Evolutionary conservation across 2,329 filamentous ascomycete genomes (phyloP).

Genomic region (Tolypocladium amazonense): DNA sequence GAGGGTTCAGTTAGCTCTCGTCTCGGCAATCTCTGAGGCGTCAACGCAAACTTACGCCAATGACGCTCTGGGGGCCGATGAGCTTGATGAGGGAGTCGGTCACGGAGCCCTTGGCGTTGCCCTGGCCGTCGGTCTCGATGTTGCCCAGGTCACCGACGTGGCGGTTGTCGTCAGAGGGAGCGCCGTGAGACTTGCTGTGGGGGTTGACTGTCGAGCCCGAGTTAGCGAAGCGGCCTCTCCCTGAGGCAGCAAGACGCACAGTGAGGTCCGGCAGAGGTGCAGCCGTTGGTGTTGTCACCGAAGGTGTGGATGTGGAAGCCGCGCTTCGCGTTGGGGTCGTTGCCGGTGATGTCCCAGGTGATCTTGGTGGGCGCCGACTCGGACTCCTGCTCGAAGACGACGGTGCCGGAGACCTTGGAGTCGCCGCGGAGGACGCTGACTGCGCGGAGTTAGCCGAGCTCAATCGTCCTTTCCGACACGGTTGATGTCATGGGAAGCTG

Average conservation of each 20-base stretch:
- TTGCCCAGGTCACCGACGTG: slow-evolving; percentile 98
- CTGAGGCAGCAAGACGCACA: slow-evolving; percentile 47
- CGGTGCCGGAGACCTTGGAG: slow-evolving; percentile 86
- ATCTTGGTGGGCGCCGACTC: slow-evolving; percentile 78
- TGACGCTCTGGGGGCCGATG: slow-evolving; percentile 88
- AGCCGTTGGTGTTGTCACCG: slow-evolving; percentile 99
- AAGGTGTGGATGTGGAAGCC: slow-evolving; percentile 99
- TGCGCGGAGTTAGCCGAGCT: slow-evolving; percentile 25
- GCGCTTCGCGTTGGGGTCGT: slow-evolving; percentile 92
- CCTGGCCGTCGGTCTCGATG: slow-evolving; percentile 88
- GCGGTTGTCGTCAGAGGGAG: slow-evolving; percentile 69
- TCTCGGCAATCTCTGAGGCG: neutral
- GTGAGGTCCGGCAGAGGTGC: slow-evolving; percentile 95
- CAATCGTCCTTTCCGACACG: neutral
- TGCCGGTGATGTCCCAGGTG: slow-evolving; percentile 83
- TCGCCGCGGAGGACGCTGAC: slow-evolving; percentile 97
- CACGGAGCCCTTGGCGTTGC: slow-evolving; percentile 74
- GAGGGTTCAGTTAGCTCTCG: neutral
- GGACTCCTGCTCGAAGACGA: slow-evolving; percentile 86
- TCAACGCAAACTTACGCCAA: slow-evolving; percentile 59
- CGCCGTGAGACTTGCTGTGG: slow-evolving; percentile 82
- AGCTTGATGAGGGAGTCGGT: slow-evolving; percentile 83
- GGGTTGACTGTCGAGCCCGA: slow-evolving; percentile 69
- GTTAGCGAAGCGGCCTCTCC: slow-evolving; percentile 4
- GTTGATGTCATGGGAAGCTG: neutral